Conservation (phyloP, 768 basidiomycete species). For the Gymnopilus junonius region DNA sequence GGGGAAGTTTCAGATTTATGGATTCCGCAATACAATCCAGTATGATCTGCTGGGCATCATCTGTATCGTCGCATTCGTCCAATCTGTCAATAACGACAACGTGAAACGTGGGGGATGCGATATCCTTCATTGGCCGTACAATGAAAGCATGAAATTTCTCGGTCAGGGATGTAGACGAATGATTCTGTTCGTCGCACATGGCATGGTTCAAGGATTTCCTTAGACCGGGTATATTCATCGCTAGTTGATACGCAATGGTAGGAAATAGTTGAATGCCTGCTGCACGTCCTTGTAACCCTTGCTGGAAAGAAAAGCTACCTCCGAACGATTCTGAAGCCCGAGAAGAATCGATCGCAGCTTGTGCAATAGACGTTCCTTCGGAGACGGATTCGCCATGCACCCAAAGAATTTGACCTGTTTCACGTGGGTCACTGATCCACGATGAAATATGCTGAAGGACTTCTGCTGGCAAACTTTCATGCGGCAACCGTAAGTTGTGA, state of each 20-base stretch:
- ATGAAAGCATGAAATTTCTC: constrained; percentile 9
- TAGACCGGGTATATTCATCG: background rate
- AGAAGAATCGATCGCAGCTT: background rate
- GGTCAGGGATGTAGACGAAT: background rate
- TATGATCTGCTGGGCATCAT: background rate
- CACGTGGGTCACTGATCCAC: constrained; percentile 2
- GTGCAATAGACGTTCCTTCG: background rate
- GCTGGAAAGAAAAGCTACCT: constrained; percentile 2
- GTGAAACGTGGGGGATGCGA: background rate
- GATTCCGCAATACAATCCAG: constrained; percentile 2
- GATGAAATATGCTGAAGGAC: background rate
- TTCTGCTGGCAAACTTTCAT: background rate
- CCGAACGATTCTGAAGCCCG: background rate
- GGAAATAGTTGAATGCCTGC: constrained; percentile 1
- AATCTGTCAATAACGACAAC: constrained; percentile 8
- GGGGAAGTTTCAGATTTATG: background rate
- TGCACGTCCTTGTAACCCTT: background rate
- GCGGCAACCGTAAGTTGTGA: background rate
- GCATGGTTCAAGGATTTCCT: background rate
- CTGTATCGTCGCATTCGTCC: background rate
- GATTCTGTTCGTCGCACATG: background rate
- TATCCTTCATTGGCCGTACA: constrained; percentile 1
- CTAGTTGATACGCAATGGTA: constrained; percentile 12
- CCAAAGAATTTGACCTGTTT: background rate
- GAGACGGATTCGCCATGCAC: background rate